Evolutionary conservation across 2,329 filamentous ascomycete species (phyloP), one percentile per base, ranked within the genome.

Genomic region (Stachybotrys chlorohalonatus): DNA sequence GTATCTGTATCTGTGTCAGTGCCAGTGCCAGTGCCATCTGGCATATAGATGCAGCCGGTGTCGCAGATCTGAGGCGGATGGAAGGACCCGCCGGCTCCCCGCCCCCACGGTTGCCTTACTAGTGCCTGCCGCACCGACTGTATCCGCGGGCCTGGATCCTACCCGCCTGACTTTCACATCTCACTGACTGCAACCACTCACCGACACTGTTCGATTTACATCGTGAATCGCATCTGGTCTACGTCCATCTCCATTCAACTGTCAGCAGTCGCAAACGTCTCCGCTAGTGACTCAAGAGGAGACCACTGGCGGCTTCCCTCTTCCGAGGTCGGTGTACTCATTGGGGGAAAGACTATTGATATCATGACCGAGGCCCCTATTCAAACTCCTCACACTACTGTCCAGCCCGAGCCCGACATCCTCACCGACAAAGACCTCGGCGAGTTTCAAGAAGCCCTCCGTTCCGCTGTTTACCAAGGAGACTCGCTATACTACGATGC

Each of bases 401-500:
- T 24, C 7, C 46, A 47, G 46, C 46, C 46, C 46, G 46, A 47
- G 17, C 46, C 17, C 46, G 46, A 47, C 11, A 24, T 47, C 57
- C 59, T 66, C 56, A 60, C 61, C 39, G 62, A 64, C 48, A 56
- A 52, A 53, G 65, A 68, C 57, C 60, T 65, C 57, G 62, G 61
- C 52, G 56, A 55, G 39, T 49, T 61, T 50, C 60, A 64, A 53
- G 58, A 62, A 47, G 55, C 56, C 36, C 57, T 64, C 49, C 59
- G 54, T 6, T 49, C 55, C 50, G 57, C 60, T 56, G 64, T 64
- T 49, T 56, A 66, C 54, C 61, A 68, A 52, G 64, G 72, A 58
- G 72, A 70, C 47, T 78, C 80, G 47, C 70, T 75, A 53, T 83
- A 83, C 66, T 84, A 81, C 73, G 78, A 83, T 72, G 73, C 76